These are phyloP conservation scores for Schwanniomyces yamadae DNA, from an alignment of 805 yeast genomes.

Conservation along the genomic window DNA sequence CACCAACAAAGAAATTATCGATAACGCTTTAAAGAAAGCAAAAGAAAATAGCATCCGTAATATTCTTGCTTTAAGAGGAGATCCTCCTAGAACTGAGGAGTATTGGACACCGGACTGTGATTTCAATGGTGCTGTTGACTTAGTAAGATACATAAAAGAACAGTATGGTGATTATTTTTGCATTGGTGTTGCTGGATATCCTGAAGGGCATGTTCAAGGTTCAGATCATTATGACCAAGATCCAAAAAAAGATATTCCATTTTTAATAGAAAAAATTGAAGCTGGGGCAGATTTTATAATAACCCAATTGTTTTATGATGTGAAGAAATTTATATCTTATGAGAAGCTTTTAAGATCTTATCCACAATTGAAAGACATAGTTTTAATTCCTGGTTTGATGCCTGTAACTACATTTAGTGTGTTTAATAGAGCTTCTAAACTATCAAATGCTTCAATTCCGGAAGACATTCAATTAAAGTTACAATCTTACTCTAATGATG, in stretches of 20 bases:
- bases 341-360: constrained; percentile 50
- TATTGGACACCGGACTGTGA: constrained; percentile 55
- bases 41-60: constrained; percentile 78
- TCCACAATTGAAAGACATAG: constrained; percentile 44
- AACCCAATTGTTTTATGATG: constrained; percentile 89
- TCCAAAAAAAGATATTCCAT: constrained; percentile 70
- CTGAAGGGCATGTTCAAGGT: constrained; percentile 96
- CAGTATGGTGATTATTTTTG: constrained; percentile 81
- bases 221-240: constrained; percentile 65
- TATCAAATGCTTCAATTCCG: constrained; percentile 87
- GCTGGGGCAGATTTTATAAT: constrained; percentile 96
- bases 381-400: constrained; percentile 85
- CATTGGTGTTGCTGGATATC: constrained; percentile 96
- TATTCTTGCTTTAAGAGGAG: constrained; percentile 92
- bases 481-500: constrained; percentile 57
- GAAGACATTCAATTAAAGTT: constrained; percentile 48
- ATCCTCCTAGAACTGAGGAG: constrained; percentile 82
- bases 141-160: constrained; percentile 73
- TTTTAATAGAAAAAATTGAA: constrained; percentile 73
- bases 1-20: constrained; percentile 74
- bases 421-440: constrained; percentile 83
- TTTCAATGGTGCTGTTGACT: constrained; percentile 79
- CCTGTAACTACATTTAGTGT: constrained; percentile 84
- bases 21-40: constrained; percentile 72
- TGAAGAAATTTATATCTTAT: constrained; percentile 68